phyloP scores from a whole-genome alignment of 2,329 filamentous ascomycete species.

The Seiridium unicorne region DNA sequence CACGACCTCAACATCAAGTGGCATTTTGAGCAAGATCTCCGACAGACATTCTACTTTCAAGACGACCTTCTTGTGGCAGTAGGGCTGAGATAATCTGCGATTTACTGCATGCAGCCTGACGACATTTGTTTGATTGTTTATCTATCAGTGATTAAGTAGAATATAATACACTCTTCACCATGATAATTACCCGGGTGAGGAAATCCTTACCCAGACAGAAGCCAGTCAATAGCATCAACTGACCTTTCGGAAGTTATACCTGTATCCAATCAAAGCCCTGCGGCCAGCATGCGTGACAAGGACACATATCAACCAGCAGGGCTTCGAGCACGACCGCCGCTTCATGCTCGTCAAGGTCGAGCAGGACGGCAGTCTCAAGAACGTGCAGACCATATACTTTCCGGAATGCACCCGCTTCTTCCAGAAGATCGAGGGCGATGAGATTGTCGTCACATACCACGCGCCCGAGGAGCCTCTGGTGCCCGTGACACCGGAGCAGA shows the following conservation, averaged over 20 bases:
- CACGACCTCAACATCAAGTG: too few relatives aligned
- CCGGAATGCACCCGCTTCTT: slow-evolving; percentile 64
- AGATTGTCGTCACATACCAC: slow-evolving; percentile 42
- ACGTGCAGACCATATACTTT: slow-evolving; percentile 56
- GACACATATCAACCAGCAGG: slow-evolving; percentile 57
- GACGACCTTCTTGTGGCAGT: too few relatives aligned
- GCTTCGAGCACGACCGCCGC: slow-evolving; percentile 63
- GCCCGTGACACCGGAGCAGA: slow-evolving; percentile 31
- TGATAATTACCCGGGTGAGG: too few relatives aligned
- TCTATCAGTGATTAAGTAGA: too few relatives aligned
- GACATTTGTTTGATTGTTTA: too few relatives aligned
- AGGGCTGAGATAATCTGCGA: too few relatives aligned
- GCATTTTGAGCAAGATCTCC: too few relatives aligned
- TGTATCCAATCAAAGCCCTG: slow-evolving; percentile 75
- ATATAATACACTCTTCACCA: too few relatives aligned
- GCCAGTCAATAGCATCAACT: neutral
- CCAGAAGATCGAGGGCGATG: slow-evolving; percentile 46
- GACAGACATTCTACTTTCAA: too few relatives aligned
- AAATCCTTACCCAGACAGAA: too few relatives aligned
- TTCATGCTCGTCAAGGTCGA: slow-evolving; percentile 67
- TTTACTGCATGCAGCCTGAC: too few relatives aligned
- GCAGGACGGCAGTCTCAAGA: slow-evolving; percentile 24
- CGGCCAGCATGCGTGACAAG: slow-evolving; percentile 54
- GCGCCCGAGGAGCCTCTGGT: slow-evolving; percentile 35
- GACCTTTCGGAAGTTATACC: slow-evolving; percentile 51